Percentiles rank a stretch among this genome's conserved stretches.
phyloP scores from a whole-genome alignment of 2,329 filamentous ascomycete species.

The Dactylellina parvicollis region DNA sequence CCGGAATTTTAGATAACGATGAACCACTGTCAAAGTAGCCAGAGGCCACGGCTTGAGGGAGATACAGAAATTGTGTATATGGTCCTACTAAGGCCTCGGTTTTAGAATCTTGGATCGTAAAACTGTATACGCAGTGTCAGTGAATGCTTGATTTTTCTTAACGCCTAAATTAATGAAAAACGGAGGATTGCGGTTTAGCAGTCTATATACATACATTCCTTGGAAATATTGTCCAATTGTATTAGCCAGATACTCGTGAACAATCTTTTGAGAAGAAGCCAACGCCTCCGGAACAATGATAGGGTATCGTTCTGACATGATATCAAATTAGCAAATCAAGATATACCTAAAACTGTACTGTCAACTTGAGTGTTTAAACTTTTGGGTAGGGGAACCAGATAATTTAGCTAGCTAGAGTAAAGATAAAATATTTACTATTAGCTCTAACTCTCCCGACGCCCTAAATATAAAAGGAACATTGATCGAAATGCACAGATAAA shows the following conservation, averaged over 20 bases:
- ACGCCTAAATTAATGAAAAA: too few relatives aligned
- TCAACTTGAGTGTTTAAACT: too few relatives aligned
- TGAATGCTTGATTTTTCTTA: background rate
- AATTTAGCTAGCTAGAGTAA: too few relatives aligned
- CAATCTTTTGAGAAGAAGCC: background rate
- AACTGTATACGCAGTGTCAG: background rate
- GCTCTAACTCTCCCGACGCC: too few relatives aligned
- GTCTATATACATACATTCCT: conserved; percentile 6
- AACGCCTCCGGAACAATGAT: conserved; percentile 3
- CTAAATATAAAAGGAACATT: too few relatives aligned
- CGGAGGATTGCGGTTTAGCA: background rate
- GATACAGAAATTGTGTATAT: conserved; percentile 28
- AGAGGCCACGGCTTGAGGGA: background rate
- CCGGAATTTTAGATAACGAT: conserved; percentile 8
- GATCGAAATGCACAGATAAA: too few relatives aligned
- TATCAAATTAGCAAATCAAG: too few relatives aligned
- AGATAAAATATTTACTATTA: too few relatives aligned
- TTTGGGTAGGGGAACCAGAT: too few relatives aligned
- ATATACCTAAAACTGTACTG: too few relatives aligned
- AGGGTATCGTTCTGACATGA: conserved; percentile 24
- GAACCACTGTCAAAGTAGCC: conserved; percentile 1
- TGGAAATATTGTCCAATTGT: conserved; percentile 11
- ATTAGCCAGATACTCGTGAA: conserved; percentile 2
- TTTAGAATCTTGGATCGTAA: conserved; percentile 18
- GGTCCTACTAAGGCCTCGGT: conserved; percentile 25